Evolutionary conservation across 306 rosid species (phyloP), one percentile per base, ranked within the genome.

Genomic region (Acacia crassicarpa): DNA sequence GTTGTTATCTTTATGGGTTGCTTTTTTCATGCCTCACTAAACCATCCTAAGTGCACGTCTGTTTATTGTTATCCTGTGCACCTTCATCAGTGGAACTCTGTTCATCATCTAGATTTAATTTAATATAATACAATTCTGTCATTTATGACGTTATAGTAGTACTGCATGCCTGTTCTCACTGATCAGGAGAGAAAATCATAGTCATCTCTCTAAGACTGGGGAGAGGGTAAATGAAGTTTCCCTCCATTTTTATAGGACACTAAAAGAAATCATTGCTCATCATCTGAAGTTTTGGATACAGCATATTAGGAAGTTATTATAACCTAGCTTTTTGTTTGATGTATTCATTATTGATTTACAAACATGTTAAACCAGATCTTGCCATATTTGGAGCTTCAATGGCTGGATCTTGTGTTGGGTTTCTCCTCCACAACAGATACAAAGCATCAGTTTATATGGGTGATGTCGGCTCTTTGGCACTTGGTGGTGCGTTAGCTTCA

Each of bases 371-470:
- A 87, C 75, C 93, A 95, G 99, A 91, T 69, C 92, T 95, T 83
- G 90, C 98, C 30, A 84, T 93, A 80, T 95, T 95, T 84, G 99
- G 99, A 82, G 98, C 96, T 76, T 95, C 99, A 81, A 93, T 95
- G 99, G 97, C 98, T 67, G 99, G 99, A 86, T 93, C 99, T 66
- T 95, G 99, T 85, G 95, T 89, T 72, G 99, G 99, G 72, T 95
- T 95, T 89, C 99, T 95, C 82, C 86, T 93, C 83, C 92, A 95
- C 91, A 93, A 95, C 82, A 89, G 98, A 75, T 89, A 90, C 88
- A 95, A 82, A 83, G 99, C 99, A 58, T 95, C 98, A 25, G 77
- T 95, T 53, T 86, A 89, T 77, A 95, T 95, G 99, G 99, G 99
- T 48, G 89, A 87, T 46, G 89, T 91, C 5, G 98, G 99, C 78